These are phyloP conservation scores for Neurospora tetrasperma DNA, from an alignment of 495 filamentous ascomycete species.

Conservation along the genomic window DNA sequence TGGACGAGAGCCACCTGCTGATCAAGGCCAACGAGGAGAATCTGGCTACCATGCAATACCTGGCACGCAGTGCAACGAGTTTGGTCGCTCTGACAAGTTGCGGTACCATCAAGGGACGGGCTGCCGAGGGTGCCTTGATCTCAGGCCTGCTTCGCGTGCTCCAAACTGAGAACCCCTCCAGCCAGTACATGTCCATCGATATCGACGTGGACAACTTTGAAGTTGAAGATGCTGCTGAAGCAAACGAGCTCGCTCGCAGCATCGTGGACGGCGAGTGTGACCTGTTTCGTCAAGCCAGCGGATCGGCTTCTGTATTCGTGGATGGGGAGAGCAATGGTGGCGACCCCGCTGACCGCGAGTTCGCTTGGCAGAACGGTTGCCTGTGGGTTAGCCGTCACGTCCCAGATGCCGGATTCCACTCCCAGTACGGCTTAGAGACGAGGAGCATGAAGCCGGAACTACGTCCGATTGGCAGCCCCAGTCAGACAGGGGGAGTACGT, in stretches of 20 bases:
- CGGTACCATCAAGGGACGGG: too few relatives aligned
- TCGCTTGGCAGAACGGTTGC: conserved; percentile 9
- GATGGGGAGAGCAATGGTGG: not conserved
- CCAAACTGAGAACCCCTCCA: too few relatives aligned
- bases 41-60: not conserved
- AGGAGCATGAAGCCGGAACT: not conserved
- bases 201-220: conserved; percentile 2
- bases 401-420: conserved; percentile 1
- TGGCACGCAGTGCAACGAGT: not conserved
- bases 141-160: too few relatives aligned
- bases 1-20: not conserved
- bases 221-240: not conserved
- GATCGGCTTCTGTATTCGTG: too few relatives aligned
- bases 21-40: conserved; percentile 1
- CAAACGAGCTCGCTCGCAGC: too few relatives aligned
- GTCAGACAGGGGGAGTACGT: conserved; percentile 18
- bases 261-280: too few relatives aligned
- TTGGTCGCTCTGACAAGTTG: too few relatives aligned
- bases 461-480: not conserved
- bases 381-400: conserved; percentile 11
- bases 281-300: too few relatives aligned
- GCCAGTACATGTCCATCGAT: too few relatives aligned
- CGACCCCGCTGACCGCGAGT: conserved; percentile 10
- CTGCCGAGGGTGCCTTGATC: too few relatives aligned
- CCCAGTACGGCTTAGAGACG: conserved; percentile 6